Conservation (phyloP, 208 protist genomes). For the Leishmania tropica region DNA sequence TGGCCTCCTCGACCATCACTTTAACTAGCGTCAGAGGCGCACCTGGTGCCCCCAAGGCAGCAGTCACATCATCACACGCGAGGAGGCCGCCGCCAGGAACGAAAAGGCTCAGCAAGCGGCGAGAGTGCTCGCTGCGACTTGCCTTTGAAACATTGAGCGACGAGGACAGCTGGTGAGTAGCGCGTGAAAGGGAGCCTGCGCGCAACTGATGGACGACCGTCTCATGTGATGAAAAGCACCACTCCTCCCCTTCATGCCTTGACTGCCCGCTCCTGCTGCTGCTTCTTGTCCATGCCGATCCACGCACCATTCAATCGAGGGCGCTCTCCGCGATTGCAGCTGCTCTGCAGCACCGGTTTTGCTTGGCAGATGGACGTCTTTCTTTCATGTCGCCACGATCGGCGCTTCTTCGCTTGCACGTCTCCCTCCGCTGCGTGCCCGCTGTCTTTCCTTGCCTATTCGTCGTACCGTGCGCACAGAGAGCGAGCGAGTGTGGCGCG, state of each 20-base stretch:
- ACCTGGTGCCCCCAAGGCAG: neutral
- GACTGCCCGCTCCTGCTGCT: neutral
- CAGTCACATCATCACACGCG: neutral
- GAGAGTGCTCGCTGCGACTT: conserved; percentile 40
- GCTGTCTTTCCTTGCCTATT: neutral
- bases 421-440: no score
- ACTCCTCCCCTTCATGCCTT: neutral
- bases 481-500: neutral
- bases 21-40: no score
- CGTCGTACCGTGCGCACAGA: neutral
- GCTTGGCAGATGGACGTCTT: neutral
- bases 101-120: neutral
- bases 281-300: neutral
- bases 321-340: no score
- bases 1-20: neutral
- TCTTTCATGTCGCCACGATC: neutral
- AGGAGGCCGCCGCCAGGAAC: neutral
- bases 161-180: conserved; percentile 11
- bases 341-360: neutral
- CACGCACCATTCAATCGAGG: neutral
- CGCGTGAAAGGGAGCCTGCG: neutral
- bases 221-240: neutral
- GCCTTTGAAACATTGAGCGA: conserved; percentile 39
- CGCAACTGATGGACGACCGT: neutral
- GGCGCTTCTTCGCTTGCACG: neutral